Evolutionary conservation across 768 basidiomycete species (phyloP), one percentile per base, ranked within the genome.

Genomic region (Lyophyllum shimeji): DNA sequence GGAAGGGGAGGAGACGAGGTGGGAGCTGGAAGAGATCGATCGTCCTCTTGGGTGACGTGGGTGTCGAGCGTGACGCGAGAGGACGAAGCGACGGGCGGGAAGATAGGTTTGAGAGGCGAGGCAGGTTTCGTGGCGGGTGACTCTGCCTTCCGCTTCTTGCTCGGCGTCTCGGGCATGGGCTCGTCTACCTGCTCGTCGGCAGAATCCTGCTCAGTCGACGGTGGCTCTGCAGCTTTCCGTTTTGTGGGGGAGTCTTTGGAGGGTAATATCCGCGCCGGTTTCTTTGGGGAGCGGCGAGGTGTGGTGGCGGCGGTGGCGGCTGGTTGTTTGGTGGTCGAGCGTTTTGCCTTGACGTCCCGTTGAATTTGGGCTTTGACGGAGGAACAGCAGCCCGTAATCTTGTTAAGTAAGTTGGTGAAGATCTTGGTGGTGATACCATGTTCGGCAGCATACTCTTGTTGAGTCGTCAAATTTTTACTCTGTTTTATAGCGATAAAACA

Each of bases 231-330:
- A 5, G 55, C 44, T 18, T 61, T 61, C 8, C 73, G 76, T 63
- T 79, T 82, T 56, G 70, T 71, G 3, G 77, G 70, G 5, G 68
- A 66, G 53, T 75, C 71, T 49, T 67, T 70, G 9, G 74, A 68
- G 0, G 75, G 75, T 3, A 74, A 63, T n/a, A 67, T 63, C 13
- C 75, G 67, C 0, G 49, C 57, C 1, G 57, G 46, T 39, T 65
- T 70, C 53, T 53, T 55, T 44, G 67, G 65, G 13, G 70, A 65
- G 13, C 56, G 58, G 23, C 63, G 64, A 1, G 60, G 55, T 9
- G 67, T 53, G 17, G 60, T 50, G 12, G 58, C 55, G 52, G 66
- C 9, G 29, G 9, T 9, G 29, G 29, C n/a, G n/a, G n/a, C n/a
- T n/a, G n/a, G n/a, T n/a, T n/a, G 48, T 58, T 67, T 58, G 25